A percentile compares a stretch with the other conserved stretches of the same genome.
Conservation (phyloP, 2,329 filamentous ascomycete genomes). For the Alternaria alternata region DNA sequence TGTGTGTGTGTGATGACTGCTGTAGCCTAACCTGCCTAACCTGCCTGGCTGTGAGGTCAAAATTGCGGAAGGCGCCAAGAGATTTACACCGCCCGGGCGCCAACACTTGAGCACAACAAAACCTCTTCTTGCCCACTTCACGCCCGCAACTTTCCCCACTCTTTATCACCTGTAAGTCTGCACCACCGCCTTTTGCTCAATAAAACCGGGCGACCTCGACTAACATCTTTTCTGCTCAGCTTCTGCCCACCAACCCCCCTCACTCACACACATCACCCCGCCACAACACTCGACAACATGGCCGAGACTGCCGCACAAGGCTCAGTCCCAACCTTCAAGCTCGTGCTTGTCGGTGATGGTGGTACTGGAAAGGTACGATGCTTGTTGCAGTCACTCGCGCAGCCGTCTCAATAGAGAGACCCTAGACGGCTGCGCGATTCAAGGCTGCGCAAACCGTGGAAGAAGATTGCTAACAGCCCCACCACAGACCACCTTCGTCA, state of each 20-base stretch:
- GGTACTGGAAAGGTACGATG: constrained; percentile 96
- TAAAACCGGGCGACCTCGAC: constrained; percentile 23
- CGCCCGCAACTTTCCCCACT: constrained; percentile 38
- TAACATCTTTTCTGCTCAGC: constrained; percentile 26
- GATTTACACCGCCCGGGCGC: constrained; percentile 39
- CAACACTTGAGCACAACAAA: constrained; percentile 46
- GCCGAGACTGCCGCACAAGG: constrained; percentile 55
- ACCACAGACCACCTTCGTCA: constrained; percentile 96
- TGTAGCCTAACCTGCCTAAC: constrained; percentile 1
- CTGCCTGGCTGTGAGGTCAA: constrained; percentile 22
- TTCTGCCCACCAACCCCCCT: constrained; percentile 34
- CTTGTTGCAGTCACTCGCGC: background rate
- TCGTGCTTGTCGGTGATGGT: constrained; percentile 98
- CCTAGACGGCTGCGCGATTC: constrained; percentile 2
- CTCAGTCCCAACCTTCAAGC: constrained; percentile 89
- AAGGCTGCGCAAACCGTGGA: constrained; percentile 1
- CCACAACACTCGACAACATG: constrained; percentile 62
- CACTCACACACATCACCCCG: constrained; percentile 37
- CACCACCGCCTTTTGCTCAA: constrained; percentile 24
- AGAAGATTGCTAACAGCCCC: constrained; percentile 33
- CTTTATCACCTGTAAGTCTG: constrained; percentile 36
- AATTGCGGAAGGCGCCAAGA: constrained; percentile 28
- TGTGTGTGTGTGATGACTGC: constrained; percentile 10
- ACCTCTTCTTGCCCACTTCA: constrained; percentile 44
- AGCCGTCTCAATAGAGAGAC: no score